A percentile compares a stretch with the other conserved stretches of the same genome.
phyloP scores from a whole-genome alignment of 306 rosid species.

The Prinsepia uniflora region DNA sequence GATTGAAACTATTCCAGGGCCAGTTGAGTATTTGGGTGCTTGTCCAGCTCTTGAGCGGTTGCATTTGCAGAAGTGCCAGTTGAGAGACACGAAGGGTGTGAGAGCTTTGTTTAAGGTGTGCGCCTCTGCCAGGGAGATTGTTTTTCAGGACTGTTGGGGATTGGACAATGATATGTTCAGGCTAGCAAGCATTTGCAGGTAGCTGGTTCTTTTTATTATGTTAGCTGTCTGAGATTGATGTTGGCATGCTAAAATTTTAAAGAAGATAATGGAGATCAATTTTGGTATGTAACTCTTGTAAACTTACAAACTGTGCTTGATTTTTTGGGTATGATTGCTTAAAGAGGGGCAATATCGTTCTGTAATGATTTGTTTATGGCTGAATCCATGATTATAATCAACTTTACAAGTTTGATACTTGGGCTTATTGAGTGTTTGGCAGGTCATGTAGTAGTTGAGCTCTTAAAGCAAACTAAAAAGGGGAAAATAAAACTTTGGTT shows the following conservation, averaged over 20 bases:
- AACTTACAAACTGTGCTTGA: background rate
- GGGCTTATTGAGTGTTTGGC: background rate
- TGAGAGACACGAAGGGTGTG: slow-evolving; percentile 47
- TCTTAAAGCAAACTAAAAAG: background rate
- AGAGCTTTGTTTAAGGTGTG: slow-evolving; percentile 55
- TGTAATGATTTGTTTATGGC: background rate
- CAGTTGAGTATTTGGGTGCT: slow-evolving; percentile 58
- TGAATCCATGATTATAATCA: background rate
- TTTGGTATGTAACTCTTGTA: background rate
- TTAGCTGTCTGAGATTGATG: slow-evolving; percentile 1
- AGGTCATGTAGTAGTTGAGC: background rate
- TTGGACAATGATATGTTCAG: slow-evolving; percentile 50
- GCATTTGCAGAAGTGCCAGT: slow-evolving; percentile 65
- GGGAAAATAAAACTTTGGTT: background rate
- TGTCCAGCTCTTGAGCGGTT: slow-evolving; percentile 66
- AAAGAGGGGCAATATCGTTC: background rate
- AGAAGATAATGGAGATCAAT: background rate
- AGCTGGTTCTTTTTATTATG: slow-evolving; percentile 11
- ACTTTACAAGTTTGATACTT: background rate
- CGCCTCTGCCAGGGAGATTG: slow-evolving; percentile 55
- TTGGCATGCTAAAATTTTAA: background rate
- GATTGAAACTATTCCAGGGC: slow-evolving; percentile 58
- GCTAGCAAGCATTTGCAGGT: slow-evolving; percentile 70
- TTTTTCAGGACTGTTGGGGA: slow-evolving; percentile 83
- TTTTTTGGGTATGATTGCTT: background rate